Evolutionary conservation across 345 rosid species (phyloP).

Genomic region (Rhodamnia argentea): DNA sequence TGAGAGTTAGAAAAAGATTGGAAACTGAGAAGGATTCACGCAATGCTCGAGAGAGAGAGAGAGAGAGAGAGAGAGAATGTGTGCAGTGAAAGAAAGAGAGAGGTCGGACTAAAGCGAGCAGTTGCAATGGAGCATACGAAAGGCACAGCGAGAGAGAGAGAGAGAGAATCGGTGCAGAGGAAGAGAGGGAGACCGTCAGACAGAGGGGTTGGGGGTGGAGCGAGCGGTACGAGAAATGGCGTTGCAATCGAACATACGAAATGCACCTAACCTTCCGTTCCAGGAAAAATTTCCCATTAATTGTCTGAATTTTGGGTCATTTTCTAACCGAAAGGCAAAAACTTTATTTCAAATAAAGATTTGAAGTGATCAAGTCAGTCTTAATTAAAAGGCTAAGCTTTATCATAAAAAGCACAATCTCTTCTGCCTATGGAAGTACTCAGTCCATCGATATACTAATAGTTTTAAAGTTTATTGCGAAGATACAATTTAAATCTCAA

Average conservation of each 20-base stretch:
- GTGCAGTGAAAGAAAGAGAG: neutral
- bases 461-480: too few species aligned
- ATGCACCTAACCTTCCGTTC: neutral
- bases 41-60: neutral
- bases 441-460: too few species aligned
- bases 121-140: neutral
- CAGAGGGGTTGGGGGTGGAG: neutral
- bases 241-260: neutral
- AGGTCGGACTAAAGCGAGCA: neutral
- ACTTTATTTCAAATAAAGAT: too few species aligned
- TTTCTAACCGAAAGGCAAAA: too few species aligned
- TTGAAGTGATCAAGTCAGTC: too few species aligned
- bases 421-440: too few species aligned
- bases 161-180: neutral
- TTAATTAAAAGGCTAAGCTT: too few species aligned
- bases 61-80: neutral
- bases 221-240: neutral
- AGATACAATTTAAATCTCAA: too few species aligned
- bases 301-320: too few species aligned
- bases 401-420: too few species aligned
- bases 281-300: too few species aligned
- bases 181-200: neutral
- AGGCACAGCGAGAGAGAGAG: neutral
- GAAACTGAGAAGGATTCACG: neutral
- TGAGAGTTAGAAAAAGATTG: neutral